phyloP scores from a whole-genome alignment of 179 eudicot genomes.

The Carnegiea gigantea region DNA sequence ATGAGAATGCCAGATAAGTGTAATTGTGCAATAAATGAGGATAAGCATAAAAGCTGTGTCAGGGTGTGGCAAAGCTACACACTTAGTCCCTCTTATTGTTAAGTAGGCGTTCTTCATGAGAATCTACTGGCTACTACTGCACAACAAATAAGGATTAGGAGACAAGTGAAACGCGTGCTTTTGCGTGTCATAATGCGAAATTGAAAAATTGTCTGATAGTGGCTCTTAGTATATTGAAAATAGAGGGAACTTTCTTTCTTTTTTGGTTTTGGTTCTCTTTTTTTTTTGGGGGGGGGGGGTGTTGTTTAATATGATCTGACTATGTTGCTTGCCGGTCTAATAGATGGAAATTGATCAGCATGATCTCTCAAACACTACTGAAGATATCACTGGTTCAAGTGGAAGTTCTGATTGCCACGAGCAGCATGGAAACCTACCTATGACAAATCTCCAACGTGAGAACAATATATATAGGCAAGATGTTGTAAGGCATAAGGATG shows the following conservation, averaged over 20 bases:
- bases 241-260: background rate
- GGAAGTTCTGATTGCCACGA: conserved; percentile 27
- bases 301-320: conserved; percentile 3
- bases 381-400: conserved; percentile 28
- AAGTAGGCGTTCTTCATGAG: too few relatives aligned
- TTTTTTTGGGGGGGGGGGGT: background rate
- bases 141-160: background rate
- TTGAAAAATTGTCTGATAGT: background rate
- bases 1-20: background rate
- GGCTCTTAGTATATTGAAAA: background rate
- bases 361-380: conserved; percentile 29
- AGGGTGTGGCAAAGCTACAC: background rate
- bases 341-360: conserved; percentile 45
- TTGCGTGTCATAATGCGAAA: too few relatives aligned
- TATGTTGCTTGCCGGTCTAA: conserved; percentile 20
- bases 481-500: conserved; percentile 66
- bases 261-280: background rate
- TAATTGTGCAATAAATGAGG: conserved; percentile 3
- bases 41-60: background rate
- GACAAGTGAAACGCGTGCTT: background rate
- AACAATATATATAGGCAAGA: conserved; percentile 78
- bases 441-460: conserved; percentile 30
- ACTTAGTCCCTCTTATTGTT: background rate
- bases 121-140: background rate
- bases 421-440: conserved; percentile 19